These are phyloP conservation scores for Agroathelia rolfsii DNA, from an alignment of 1,284 basidiomycete genomes.

Conservation along the genomic window DNA sequence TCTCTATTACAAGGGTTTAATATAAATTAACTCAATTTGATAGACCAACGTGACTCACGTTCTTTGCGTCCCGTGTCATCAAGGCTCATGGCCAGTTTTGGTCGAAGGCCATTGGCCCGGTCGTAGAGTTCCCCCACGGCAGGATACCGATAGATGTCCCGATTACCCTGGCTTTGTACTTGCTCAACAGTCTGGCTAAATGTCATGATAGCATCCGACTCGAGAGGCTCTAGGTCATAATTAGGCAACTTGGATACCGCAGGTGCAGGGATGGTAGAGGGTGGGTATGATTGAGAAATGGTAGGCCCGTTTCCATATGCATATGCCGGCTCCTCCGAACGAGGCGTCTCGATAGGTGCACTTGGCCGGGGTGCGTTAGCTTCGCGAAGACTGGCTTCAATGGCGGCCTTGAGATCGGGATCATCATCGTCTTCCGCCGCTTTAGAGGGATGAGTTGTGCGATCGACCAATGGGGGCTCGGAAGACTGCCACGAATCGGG, in stretches of 20 bases:
- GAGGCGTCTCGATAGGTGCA: constrained; percentile 61
- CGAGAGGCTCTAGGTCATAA: constrained; percentile 72
- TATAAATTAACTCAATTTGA: constrained; percentile 7
- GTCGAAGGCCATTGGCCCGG: constrained; percentile 72
- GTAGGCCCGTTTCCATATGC: no score
- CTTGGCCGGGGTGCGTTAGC: constrained; percentile 71
- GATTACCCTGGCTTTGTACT: constrained; percentile 67
- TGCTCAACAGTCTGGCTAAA: constrained; percentile 87
- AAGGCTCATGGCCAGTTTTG: constrained; percentile 76
- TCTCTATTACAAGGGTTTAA: constrained; percentile 42
- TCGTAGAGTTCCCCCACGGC: constrained; percentile 79
- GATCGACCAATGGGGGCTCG: constrained; percentile 67
- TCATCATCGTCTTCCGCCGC: constrained; percentile 76
- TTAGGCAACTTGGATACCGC: constrained; percentile 46
- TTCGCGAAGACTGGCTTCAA: constrained; percentile 90
- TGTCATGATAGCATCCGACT: constrained; percentile 77
- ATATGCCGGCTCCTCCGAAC: constrained; percentile 32
- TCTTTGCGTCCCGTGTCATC: constrained; percentile 86
- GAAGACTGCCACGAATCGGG: constrained; percentile 48
- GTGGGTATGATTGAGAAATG: constrained; percentile 37
- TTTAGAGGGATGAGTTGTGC: constrained; percentile 32
- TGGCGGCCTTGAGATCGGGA: constrained; percentile 87
- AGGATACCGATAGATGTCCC: constrained; percentile 71
- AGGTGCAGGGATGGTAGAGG: constrained; percentile 31
- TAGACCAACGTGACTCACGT: constrained; percentile 37